These are phyloP conservation scores for Cercospora brassicicola DNA, from an alignment of 2,329 filamentous ascomycete genomes.

Conservation along the genomic window DNA sequence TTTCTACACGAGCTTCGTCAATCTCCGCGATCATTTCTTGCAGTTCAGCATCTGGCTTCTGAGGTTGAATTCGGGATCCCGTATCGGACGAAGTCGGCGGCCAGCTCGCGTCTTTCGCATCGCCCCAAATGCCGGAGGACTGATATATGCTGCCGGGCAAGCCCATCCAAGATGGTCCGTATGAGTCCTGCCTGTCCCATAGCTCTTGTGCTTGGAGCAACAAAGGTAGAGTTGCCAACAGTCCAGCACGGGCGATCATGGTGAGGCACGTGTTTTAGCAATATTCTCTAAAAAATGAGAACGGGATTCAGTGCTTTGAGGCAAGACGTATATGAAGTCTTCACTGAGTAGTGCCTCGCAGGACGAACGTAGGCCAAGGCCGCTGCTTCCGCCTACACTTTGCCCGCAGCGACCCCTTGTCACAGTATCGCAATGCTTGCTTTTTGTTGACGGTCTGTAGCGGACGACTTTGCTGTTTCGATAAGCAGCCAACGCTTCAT, in stretches of 20 bases:
- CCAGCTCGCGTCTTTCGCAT: conserved; percentile 40
- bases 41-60: conserved; percentile 45
- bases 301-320: not conserved
- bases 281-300: not conserved
- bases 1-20: conserved; percentile 49
- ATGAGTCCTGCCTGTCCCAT: conserved; percentile 4
- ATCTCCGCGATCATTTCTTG: conserved; percentile 44
- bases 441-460: not conserved
- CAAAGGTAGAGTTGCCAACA: conserved; percentile 3
- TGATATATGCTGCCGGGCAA: conserved; percentile 32
- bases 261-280: not conserved
- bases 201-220: conserved; percentile 9
- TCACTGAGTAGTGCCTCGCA: not conserved
- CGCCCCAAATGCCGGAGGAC: conserved; percentile 25
- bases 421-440: not conserved
- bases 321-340: not conserved
- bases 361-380: conserved; percentile 1
- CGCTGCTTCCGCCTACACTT: not conserved
- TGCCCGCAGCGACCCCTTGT: not conserved
- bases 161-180: conserved; percentile 26
- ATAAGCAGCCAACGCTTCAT: not conserved
- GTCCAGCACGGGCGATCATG: not conserved
- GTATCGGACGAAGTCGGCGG: conserved; percentile 43
- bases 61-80: conserved; percentile 39
- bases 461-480: not conserved